Percentiles rank a stretch among this genome's conserved stretches.
phyloP scores from a whole-genome alignment of 371 early-diverging fungal species.

The Mortierella sp. region DNA sequence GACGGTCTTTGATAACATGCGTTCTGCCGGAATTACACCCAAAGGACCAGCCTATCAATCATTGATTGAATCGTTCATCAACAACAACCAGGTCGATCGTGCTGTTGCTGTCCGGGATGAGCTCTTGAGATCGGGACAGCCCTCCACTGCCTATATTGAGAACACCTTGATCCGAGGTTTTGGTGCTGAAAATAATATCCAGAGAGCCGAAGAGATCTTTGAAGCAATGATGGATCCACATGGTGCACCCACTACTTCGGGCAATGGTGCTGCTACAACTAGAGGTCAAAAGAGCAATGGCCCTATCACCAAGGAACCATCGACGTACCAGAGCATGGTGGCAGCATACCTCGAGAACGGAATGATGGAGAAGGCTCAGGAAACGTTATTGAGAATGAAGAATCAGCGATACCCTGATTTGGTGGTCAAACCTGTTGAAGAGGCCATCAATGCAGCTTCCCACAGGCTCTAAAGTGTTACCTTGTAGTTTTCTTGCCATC shows the following conservation, averaged over 20 bases:
- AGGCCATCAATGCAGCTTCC: slow-evolving; percentile 30
- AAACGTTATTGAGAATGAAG: slow-evolving; percentile 38
- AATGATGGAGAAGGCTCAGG: slow-evolving; percentile 58
- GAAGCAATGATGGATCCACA: slow-evolving; percentile 69
- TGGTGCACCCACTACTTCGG: slow-evolving; percentile 15
- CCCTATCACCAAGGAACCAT: slow-evolving; percentile 65
- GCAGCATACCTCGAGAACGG: slow-evolving; percentile 65
- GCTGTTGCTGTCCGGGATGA: slow-evolving; percentile 66
- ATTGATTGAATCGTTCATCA: slow-evolving; percentile 66
- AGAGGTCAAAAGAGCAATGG: slow-evolving; percentile 6
- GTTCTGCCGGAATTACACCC: slow-evolving; percentile 59
- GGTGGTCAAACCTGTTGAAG: slow-evolving; percentile 54
- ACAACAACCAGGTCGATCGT: slow-evolving; percentile 61
- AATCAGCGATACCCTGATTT: slow-evolving; percentile 50
- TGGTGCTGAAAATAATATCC: slow-evolving; percentile 58
- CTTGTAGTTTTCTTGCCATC: not conserved
- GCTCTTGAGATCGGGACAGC: slow-evolving; percentile 58
- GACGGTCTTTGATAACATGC: slow-evolving; percentile 65
- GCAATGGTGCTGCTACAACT: not conserved
- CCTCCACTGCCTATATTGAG: slow-evolving; percentile 72
- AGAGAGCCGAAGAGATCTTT: slow-evolving; percentile 66
- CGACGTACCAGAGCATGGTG: slow-evolving; percentile 75
- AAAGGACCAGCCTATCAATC: slow-evolving; percentile 71
- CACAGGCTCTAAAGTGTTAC: not conserved
- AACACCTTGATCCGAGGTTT: slow-evolving; percentile 71